Evolutionary conservation across 2,329 filamentous ascomycete species (phyloP).

Genomic region (Curvularia eragrostidis): DNA sequence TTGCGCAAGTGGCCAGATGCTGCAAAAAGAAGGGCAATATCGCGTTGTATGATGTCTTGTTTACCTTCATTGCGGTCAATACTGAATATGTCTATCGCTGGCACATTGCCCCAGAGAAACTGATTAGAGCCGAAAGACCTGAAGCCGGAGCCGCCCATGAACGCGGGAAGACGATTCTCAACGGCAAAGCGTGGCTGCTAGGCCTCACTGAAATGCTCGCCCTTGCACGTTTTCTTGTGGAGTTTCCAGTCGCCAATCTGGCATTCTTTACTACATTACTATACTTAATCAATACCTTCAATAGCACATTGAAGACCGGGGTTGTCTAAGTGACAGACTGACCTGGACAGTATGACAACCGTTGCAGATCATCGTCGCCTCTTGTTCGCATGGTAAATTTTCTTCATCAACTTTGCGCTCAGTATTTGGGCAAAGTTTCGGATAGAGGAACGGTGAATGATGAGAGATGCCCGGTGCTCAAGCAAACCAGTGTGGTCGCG

Average conservation of each 20-base stretch:
- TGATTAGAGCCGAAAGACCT: not conserved
- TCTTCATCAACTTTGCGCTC: not conserved
- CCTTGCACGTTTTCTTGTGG: conserved; percentile 4
- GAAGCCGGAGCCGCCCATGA: not conserved
- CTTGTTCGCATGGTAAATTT: not conserved
- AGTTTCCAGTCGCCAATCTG: conserved; percentile 1
- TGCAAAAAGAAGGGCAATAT: conserved; percentile 48
- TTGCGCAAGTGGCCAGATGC: conserved; percentile 57
- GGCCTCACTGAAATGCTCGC: not conserved
- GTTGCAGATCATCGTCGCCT: not conserved
- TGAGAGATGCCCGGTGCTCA: not conserved
- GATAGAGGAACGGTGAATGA: not conserved
- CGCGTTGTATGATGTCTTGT: conserved; percentile 29
- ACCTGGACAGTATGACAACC: not conserved
- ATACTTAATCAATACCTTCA: not conserved
- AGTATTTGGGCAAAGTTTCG: not conserved
- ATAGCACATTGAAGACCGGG: not conserved
- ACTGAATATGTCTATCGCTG: conserved; percentile 43
- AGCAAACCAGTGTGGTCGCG: not conserved
- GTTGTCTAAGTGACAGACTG: not conserved
- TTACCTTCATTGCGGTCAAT: conserved; percentile 36
- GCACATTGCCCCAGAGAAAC: not conserved
- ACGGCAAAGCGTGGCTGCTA: not conserved
- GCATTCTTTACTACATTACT: conserved; percentile 9
- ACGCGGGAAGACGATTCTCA: not conserved